Conservation (phyloP, 495 filamentous ascomycete species). For the Amniculicola lignicola region DNA sequence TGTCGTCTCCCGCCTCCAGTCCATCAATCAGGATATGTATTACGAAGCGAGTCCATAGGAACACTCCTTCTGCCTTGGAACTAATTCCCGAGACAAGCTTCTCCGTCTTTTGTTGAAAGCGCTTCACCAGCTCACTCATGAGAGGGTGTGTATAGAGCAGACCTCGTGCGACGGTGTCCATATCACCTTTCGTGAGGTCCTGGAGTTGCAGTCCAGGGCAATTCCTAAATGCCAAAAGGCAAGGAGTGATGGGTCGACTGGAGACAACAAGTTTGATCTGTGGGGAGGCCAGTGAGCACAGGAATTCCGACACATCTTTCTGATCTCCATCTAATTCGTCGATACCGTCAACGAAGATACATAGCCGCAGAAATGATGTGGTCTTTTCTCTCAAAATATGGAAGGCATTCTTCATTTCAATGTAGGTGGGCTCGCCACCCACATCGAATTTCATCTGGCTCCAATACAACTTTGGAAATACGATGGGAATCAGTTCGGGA, state of each 20-base stretch:
- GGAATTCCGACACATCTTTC: not conserved
- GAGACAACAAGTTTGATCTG: not conserved
- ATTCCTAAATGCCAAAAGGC: not conserved
- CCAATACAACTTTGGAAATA: not conserved
- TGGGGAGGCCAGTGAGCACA: not conserved
- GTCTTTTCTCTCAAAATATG: not conserved
- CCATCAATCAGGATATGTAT: not conserved
- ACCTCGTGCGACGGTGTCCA: not conserved
- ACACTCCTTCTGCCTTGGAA: not conserved
- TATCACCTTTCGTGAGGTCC: not conserved
- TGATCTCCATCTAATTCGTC: constrained; percentile 6
- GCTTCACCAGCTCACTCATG: constrained; percentile 1
- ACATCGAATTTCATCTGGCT: not conserved
- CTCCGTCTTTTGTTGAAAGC: not conserved
- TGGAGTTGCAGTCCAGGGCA: not conserved
- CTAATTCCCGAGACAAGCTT: not conserved
- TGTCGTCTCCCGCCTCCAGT: not conserved
- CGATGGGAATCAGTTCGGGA: constrained; percentile 18
- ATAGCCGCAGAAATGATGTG: not conserved
- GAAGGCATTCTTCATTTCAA: constrained; percentile 1
- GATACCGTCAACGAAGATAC: not conserved
- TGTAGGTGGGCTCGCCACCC: not conserved
- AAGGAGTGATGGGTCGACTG: not conserved
- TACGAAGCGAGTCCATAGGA: not conserved
- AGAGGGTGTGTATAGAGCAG: not conserved